phyloP scores from a whole-genome alignment of 345 rosid genomes.

The Gossypioides kirkii region DNA sequence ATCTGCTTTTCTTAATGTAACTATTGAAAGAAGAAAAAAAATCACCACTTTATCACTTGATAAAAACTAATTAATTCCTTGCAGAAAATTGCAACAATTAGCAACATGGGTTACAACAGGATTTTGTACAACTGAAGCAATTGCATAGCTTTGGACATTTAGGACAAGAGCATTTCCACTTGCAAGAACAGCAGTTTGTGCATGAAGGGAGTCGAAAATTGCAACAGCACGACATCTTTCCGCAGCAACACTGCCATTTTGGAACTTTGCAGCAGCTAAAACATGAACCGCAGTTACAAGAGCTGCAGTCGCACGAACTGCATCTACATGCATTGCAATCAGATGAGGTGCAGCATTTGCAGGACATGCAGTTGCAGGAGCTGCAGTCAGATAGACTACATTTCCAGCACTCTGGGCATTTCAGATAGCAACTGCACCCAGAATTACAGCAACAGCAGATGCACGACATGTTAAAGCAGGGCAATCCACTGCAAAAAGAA shows the following conservation, averaged over 20 bases:
- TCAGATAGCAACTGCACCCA: slow-evolving; percentile 37
- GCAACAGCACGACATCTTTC: slow-evolving; percentile 44
- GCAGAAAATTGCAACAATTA: slow-evolving; percentile 23
- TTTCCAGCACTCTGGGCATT: slow-evolving; percentile 44
- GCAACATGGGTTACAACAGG: slow-evolving; percentile 55
- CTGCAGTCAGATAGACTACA: slow-evolving; percentile 20
- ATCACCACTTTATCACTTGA: neutral
- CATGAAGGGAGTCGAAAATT: slow-evolving; percentile 40
- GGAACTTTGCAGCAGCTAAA: slow-evolving; percentile 28
- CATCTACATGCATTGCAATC: neutral
- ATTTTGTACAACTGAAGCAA: slow-evolving; percentile 39
- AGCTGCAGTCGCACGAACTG: neutral
- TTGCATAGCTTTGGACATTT: slow-evolving; percentile 46
- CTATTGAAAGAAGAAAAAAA: neutral
- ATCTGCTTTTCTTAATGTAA: neutral
- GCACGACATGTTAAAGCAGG: slow-evolving; percentile 51
- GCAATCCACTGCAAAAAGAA: slow-evolving; percentile 42
- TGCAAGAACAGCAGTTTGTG: slow-evolving; percentile 41
- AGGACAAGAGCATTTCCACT: slow-evolving; percentile 44
- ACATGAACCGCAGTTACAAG: neutral
- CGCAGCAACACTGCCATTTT: slow-evolving; percentile 42
- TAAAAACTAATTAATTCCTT: neutral
- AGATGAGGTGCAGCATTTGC: neutral
- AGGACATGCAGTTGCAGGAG: neutral
- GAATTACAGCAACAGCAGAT: slow-evolving; percentile 55